Conservation (phyloP, 2,329 filamentous ascomycete genomes). For the Orbilia blumenaviensis region DNA sequence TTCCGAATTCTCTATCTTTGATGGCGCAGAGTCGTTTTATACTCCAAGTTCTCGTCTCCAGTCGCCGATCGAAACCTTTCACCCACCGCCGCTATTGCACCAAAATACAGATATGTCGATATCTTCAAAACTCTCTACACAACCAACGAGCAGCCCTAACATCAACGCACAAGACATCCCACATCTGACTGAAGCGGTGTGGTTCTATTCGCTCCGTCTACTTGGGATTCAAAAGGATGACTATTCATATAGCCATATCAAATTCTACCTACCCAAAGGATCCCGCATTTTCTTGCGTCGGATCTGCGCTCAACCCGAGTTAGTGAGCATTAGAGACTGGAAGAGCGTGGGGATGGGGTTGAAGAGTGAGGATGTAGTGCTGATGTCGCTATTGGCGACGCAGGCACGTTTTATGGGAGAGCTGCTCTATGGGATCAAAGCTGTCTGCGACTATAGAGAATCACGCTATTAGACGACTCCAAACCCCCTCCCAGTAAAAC, state of each 20-base stretch:
- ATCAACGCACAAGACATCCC: constrained; percentile 43
- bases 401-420: constrained; percentile 58
- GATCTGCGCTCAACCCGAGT: constrained; percentile 56
- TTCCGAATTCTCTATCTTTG: constrained; percentile 37
- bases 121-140: background rate
- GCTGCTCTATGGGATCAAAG: constrained; percentile 56
- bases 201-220: constrained; percentile 57
- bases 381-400: constrained; percentile 55
- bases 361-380: constrained; percentile 55
- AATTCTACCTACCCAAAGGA: constrained; percentile 55
- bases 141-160: background rate
- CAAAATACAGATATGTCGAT: constrained; percentile 2
- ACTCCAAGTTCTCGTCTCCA: constrained; percentile 46
- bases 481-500: background rate
- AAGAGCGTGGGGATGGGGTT: constrained; percentile 55
- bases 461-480: constrained; percentile 24
- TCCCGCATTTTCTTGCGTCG: constrained; percentile 55
- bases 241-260: constrained; percentile 57
- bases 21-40: constrained; percentile 47
- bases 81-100: constrained; percentile 21
- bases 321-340: constrained; percentile 57
- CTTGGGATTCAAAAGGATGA: constrained; percentile 57
- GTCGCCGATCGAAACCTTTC: constrained; percentile 52
- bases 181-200: constrained; percentile 56
- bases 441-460: constrained; percentile 56